These are phyloP conservation scores for Adansonia digitata DNA, from an alignment of 345 rosid genomes.

Conservation along the genomic window DNA sequence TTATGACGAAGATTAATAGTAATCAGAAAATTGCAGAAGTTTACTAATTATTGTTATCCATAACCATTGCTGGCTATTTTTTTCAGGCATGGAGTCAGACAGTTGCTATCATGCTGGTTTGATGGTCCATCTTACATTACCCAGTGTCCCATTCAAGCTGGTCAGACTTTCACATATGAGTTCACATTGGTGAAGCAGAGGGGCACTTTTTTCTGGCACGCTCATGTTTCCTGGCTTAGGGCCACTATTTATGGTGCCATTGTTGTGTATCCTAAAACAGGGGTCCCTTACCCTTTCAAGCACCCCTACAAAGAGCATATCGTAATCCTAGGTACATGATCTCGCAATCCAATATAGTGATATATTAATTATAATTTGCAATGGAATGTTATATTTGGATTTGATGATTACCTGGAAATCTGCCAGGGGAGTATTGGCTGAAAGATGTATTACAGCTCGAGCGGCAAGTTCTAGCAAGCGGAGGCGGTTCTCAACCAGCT, in stretches of 20 bases:
- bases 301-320: conserved; percentile 59
- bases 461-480: conserved; percentile 48
- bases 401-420: not conserved
- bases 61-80: not conserved
- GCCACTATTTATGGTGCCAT: conserved; percentile 71
- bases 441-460: conserved; percentile 59
- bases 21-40: not conserved
- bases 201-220: conserved; percentile 85
- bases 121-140: conserved; percentile 91
- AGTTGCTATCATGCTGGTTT: conserved; percentile 74
- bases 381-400: not conserved
- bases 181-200: conserved; percentile 65
- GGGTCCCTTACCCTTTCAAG: conserved; percentile 66
- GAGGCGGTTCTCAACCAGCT: conserved; percentile 67
- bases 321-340: conserved; percentile 47
- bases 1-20: not conserved
- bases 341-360: not conserved
- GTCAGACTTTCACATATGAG: conserved; percentile 67
- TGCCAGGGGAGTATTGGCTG: conserved; percentile 80
- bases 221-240: conserved; percentile 88
- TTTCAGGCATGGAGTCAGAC: conserved; percentile 84
- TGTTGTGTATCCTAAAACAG: conserved; percentile 60
- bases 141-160: conserved; percentile 77
- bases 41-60: not conserved
- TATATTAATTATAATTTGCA: not conserved